A percentile compares a stretch with the other conserved stretches of the same genome.
Evolutionary conservation across 169 alveolate genomes (phyloP).

Genomic region (Cryptosporidium sp.): DNA sequence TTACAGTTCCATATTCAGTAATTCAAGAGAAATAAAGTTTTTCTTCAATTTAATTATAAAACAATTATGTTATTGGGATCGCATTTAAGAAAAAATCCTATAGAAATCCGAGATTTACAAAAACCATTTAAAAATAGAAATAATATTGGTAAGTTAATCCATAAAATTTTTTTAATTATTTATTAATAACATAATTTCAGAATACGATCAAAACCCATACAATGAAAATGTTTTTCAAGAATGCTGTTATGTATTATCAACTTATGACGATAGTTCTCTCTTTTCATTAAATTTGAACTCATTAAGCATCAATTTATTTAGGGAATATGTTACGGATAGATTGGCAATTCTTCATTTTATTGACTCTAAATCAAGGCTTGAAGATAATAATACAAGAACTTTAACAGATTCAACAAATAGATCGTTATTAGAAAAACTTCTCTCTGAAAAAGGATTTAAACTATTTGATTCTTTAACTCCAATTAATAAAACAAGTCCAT

Average conservation of each 20-base stretch:
- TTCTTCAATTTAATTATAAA: background rate
- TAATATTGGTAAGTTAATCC: constrained; percentile 3
- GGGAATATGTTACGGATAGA: constrained; percentile 62
- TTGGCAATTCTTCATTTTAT: constrained; percentile 42
- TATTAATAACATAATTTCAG: background rate
- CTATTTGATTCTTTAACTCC: constrained; percentile 25
- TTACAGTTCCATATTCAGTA: no score
- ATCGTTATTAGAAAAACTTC: constrained; percentile 24
- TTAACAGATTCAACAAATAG: constrained; percentile 45
- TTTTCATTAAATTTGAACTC: constrained; percentile 41
- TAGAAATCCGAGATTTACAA: constrained; percentile 21
- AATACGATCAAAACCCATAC: constrained; percentile 41
- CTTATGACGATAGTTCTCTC: constrained; percentile 31
- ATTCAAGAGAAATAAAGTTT: background rate
- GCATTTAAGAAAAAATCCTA: constrained; percentile 21
- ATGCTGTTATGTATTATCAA: constrained; percentile 62
- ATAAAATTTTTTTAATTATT: background rate
- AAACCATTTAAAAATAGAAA: background rate
- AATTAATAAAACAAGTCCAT: constrained; percentile 39
- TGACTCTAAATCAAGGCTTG: constrained; percentile 30
- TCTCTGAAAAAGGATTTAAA: constrained; percentile 60
- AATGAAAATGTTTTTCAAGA: constrained; percentile 48
- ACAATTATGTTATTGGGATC: constrained; percentile 42
- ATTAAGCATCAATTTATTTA: constrained; percentile 51
- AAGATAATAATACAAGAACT: constrained; percentile 23